phyloP scores from a whole-genome alignment of 345 rosid species.

The Kernera saxatilis region DNA sequence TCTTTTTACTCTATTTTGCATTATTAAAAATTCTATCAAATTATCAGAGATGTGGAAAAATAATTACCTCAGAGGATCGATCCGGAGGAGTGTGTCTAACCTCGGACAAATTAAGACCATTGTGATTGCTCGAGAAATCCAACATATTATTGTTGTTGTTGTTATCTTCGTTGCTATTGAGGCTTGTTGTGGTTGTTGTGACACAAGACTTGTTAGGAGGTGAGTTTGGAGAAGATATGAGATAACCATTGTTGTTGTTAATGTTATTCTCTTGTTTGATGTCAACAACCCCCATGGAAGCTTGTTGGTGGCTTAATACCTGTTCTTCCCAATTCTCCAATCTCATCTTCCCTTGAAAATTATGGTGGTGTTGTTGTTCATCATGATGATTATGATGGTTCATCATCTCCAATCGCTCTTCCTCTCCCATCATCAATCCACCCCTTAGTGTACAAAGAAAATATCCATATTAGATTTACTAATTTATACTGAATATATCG shows the following conservation, averaged over 20 bases:
- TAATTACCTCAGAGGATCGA: constrained; percentile 67
- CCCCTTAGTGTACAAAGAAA: constrained; percentile 36
- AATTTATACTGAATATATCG: not conserved
- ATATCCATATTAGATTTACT: not conserved
- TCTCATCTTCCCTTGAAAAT: constrained; percentile 46
- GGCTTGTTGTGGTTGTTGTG: constrained; percentile 41
- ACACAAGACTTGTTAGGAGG: constrained; percentile 60
- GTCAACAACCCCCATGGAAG: constrained; percentile 33
- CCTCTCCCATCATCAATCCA: constrained; percentile 61
- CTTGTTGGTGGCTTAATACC: constrained; percentile 47
- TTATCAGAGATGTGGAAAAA: not conserved
- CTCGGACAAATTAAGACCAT: constrained; percentile 37
- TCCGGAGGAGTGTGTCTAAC: constrained; percentile 63
- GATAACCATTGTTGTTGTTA: constrained; percentile 34
- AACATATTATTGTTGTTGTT: constrained; percentile 43
- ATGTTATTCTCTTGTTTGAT: constrained; percentile 64
- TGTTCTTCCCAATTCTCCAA: constrained; percentile 68
- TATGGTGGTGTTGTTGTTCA: constrained; percentile 14
- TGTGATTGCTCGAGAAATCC: constrained; percentile 54
- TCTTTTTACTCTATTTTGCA: not conserved
- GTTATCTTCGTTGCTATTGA: constrained; percentile 30
- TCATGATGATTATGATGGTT: constrained; percentile 21
- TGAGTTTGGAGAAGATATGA: constrained; percentile 43
- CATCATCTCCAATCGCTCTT: constrained; percentile 43
- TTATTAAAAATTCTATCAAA: not conserved